Evolutionary conservation across 768 basidiomycete genomes (phyloP), one percentile per base, ranked within the genome.

Genomic region (Termitomyces sp.): DNA sequence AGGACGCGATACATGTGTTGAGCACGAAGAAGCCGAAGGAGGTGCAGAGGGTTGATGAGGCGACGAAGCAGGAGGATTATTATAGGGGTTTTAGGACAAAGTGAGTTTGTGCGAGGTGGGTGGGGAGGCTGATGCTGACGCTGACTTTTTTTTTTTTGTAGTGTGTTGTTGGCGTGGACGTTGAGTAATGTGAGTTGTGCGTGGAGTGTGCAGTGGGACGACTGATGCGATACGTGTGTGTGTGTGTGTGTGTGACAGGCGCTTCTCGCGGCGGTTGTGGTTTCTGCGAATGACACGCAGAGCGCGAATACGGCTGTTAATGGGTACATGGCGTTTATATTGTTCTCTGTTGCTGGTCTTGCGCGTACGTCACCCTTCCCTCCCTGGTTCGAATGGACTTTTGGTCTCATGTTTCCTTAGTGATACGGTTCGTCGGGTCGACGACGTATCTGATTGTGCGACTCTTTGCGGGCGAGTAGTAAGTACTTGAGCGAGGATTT

Each of bases 61-160:
- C 73, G 58, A 89, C 87, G 4, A 65, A 78, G 61, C 85, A 92
- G 69, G 90, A 94, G 68, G 92, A 95, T 75, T 93, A 90, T 71
- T 95, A 95, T 69, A 78, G 88, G 61, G 82, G 80, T 7, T 95
- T 98, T 71, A 80, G 96, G 60, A 98, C 96, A 2, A 96, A 96
- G 90, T 90, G 69, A 51, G 79, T 75, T 6, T 37, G 36, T 24
- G 27, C 41, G n/a, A n/a, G n/a, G n/a, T n/a, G n/a, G n/a, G n/a
- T n/a, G n/a, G n/a, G n/a, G n/a, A n/a, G n/a, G n/a, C n/a, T n/a
- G n/a, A n/a, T n/a, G n/a, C n/a, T n/a, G n/a, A n/a, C n/a, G n/a
- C n/a, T n/a, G n/a, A n/a, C n/a, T n/a, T n/a, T n/a, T 26, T 26
- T 6, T n/a, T 34, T 41, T 20, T 32, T 42, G 29, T 56, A 72